phyloP scores from a whole-genome alignment of 441 rosid genomes.

The Adansonia gregorii region DNA sequence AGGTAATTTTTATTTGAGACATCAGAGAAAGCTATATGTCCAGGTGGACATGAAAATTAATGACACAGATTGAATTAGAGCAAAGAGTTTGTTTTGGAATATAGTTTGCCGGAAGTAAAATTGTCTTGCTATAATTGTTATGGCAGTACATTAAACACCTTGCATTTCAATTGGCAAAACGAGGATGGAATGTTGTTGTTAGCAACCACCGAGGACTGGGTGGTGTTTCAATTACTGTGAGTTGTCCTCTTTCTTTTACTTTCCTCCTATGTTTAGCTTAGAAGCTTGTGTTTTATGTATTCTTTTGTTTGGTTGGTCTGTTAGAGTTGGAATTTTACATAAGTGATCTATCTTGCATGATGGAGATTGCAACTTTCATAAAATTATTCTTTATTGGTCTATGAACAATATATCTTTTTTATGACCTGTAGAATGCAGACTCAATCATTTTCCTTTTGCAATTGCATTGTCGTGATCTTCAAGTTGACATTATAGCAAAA shows the following conservation, averaged over 20 bases:
- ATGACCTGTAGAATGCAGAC: not conserved
- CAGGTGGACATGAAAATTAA: not conserved
- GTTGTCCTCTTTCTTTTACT: constrained; percentile 32
- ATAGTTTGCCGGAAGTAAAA: not conserved
- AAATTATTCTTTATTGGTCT: not conserved
- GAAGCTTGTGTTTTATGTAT: not conserved
- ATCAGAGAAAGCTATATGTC: constrained; percentile 6
- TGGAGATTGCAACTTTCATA: not conserved
- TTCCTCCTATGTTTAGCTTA: not conserved
- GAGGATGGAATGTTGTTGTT: constrained; percentile 83
- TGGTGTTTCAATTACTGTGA: constrained; percentile 82
- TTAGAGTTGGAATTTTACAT: not conserved
- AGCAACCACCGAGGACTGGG: constrained; percentile 88
- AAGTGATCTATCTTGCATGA: not conserved
- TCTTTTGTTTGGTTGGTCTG: not conserved
- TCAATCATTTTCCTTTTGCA: not conserved
- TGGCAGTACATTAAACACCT: constrained; percentile 75
- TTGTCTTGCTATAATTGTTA: constrained; percentile 23
- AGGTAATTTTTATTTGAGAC: not conserved
- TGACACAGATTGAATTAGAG: not conserved
- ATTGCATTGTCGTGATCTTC: not conserved
- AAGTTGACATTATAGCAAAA: not conserved
- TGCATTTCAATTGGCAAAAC: constrained; percentile 55
- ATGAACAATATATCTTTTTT: not conserved
- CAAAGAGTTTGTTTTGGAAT: not conserved